Evolutionary conservation across 371 early-diverging fungal species (phyloP), one percentile per base, ranked within the genome.

Genomic region (Chytridiales sp.): DNA sequence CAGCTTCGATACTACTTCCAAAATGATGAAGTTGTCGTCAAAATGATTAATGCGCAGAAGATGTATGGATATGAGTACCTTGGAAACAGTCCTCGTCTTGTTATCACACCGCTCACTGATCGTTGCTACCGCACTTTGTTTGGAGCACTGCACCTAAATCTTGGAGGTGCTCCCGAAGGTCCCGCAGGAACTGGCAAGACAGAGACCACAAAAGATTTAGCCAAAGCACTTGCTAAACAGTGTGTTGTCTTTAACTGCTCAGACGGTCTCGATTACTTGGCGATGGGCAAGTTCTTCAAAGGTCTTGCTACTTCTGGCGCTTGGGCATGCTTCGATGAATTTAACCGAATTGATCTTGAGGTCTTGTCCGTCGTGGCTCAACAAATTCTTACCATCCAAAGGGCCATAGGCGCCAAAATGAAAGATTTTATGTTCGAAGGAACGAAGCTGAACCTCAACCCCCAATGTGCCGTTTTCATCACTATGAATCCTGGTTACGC

Each of bases 401-500:
- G 83, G 8, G 79, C 80, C 1, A 69, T 80, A 31, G 83, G 73
- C 1, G 51, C 63, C 41, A 71, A 73, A 8, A 42, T 73, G 40
- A 65, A 70, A 19, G 78, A 77, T 13, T 80, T 82, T 53, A 64
- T 73, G 61, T 80, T 80, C 51, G 81, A 81, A 61, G 81, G 81
- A 17, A 80, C 78, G 2, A 67, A 61, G 47, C 46, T 82, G 44
- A 48, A 60, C 13, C 62, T 80, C 11, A 70, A 78, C 24, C 74
- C 74, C 0, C 62, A 73, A 26, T 79, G 79, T 50, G 81, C 80
- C 4, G 80, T 81, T 5, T 85, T 85, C 66, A 80, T 86, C 55
- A 86, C 86, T 13, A 82, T 86, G 82, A 86, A 86, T 68, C 78
- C 83, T 13, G 84, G 84, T 21, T 86, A 86, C 72, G 79, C 79